Evolutionary conservation across 192 early-diverging fungal genomes (phyloP).

Genomic region (Funneliformis geosporum): DNA sequence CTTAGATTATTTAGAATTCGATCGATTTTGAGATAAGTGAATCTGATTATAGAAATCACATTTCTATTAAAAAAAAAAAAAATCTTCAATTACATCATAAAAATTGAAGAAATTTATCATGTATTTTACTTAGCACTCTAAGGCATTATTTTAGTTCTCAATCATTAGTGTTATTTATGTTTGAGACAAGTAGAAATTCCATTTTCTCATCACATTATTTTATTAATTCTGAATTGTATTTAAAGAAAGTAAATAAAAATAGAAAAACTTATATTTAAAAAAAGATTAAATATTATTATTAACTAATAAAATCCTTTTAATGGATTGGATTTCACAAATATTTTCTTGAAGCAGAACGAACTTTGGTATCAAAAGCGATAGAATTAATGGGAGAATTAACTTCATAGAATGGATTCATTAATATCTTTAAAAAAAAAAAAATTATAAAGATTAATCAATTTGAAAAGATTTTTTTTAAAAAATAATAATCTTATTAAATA

Average conservation of each 20-base stretch:
- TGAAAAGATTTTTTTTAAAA: constrained; percentile 11
- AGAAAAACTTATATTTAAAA: not conserved
- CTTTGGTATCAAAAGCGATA: constrained; percentile 77
- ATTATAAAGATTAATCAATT: not conserved
- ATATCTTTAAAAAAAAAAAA: constrained; percentile 48
- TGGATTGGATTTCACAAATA: constrained; percentile 53
- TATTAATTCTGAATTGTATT: not conserved
- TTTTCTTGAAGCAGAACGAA: constrained; percentile 72
- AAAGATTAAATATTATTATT: not conserved
- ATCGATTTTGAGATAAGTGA: no score
- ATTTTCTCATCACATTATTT: not conserved
- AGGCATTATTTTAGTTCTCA: not conserved
- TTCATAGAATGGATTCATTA: constrained; percentile 92
- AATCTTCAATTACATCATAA: no score
- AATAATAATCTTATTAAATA: not conserved
- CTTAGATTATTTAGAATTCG: no score
- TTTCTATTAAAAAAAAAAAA: no score
- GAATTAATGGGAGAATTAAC: constrained; percentile 79
- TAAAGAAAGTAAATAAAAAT: not conserved
- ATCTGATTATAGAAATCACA: no score
- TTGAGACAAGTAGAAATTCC: not conserved
- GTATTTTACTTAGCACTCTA: no score
- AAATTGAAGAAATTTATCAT: no score
- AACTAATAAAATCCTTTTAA: not conserved
- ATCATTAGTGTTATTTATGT: not conserved